Percentiles rank a stretch among this genome's conserved stretches.
phyloP scores from a whole-genome alignment of 805 yeast species.

The Zygoascus flipseniorum region DNA sequence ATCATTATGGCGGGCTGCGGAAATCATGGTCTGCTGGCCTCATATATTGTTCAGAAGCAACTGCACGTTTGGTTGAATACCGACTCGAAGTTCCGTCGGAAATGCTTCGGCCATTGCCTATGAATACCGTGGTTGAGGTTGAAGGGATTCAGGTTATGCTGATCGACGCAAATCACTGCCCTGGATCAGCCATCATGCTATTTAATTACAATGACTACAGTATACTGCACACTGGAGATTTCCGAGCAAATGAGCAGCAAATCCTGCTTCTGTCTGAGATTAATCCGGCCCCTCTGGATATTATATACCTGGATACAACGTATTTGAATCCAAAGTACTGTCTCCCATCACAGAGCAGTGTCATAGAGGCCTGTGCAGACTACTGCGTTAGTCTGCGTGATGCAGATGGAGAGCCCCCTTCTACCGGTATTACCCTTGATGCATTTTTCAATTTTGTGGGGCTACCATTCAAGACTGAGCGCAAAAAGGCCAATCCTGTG shows the following conservation, averaged over 20 bases:
- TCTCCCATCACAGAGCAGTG: conserved; percentile 70
- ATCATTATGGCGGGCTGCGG: conserved; percentile 83
- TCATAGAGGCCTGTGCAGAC: conserved; percentile 50
- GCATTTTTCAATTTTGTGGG: conserved; percentile 11
- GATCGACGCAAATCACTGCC: conserved; percentile 91
- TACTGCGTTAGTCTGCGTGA: conserved; percentile 38
- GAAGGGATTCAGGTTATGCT: conserved; percentile 47
- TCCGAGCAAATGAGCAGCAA: conserved; percentile 56
- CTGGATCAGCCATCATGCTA: conserved; percentile 81
- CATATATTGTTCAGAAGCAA: conserved; percentile 65
- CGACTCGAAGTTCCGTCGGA: conserved; percentile 48
- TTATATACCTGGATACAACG: conserved; percentile 82
- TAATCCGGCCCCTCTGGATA: conserved; percentile 36
- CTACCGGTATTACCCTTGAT: conserved; percentile 10
- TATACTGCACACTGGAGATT: conserved; percentile 87
- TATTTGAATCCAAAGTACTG: conserved; percentile 66
- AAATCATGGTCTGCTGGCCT: conserved; percentile 68
- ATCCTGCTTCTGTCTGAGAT: conserved; percentile 32
- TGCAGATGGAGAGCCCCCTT: conserved; percentile 19
- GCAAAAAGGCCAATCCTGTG: conserved; percentile 33
- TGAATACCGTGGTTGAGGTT: conserved; percentile 36
- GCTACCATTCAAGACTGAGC: conserved; percentile 14
- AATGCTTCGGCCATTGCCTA: conserved; percentile 33
- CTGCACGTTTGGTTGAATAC: conserved; percentile 47
- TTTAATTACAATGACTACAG: conserved; percentile 40